These are phyloP conservation scores for Phellopilus nigrolimitatus DNA, from an alignment of 1,284 basidiomycete genomes.

Conservation along the genomic window DNA sequence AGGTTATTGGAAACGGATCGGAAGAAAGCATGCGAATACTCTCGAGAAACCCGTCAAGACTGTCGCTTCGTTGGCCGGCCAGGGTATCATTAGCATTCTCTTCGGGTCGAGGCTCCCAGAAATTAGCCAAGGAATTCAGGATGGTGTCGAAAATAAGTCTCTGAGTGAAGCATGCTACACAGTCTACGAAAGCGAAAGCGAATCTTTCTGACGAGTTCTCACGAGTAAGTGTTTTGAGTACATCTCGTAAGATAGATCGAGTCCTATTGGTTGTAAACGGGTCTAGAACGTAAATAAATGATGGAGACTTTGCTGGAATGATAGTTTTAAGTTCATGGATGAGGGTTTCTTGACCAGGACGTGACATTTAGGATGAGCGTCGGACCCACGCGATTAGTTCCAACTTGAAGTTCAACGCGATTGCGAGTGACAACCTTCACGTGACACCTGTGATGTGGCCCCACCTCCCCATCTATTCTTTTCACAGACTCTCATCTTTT, in stretches of 20 bases:
- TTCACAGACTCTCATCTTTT: no score
- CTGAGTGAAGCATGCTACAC: constrained; percentile 60
- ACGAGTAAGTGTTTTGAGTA: not conserved
- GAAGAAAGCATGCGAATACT: constrained; percentile 40
- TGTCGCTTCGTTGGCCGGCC: constrained; percentile 50
- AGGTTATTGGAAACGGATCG: constrained; percentile 15
- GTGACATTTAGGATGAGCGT: not conserved
- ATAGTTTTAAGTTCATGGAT: not conserved
- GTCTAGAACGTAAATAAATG: constrained; percentile 8
- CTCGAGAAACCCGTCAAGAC: constrained; percentile 64
- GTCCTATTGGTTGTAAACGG: not conserved
- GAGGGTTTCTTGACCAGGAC: not conserved
- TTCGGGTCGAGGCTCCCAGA: constrained; percentile 51
- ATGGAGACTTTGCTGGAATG: constrained; percentile 2
- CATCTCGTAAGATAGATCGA: not conserved
- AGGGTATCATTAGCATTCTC: constrained; percentile 56
- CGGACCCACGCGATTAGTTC: no score
- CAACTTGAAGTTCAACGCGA: no score
- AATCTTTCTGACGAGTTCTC: constrained; percentile 20
- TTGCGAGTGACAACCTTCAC: no score
- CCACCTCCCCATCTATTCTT: no score
- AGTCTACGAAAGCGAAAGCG: constrained; percentile 48
- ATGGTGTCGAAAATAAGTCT: constrained; percentile 66
- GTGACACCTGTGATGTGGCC: no score
- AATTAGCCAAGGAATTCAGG: constrained; percentile 51